Evolutionary conservation across 2,329 filamentous ascomycete genomes (phyloP), one percentile per base, ranked within the genome.

Genomic region (Mycosphaerella arachidis): DNA sequence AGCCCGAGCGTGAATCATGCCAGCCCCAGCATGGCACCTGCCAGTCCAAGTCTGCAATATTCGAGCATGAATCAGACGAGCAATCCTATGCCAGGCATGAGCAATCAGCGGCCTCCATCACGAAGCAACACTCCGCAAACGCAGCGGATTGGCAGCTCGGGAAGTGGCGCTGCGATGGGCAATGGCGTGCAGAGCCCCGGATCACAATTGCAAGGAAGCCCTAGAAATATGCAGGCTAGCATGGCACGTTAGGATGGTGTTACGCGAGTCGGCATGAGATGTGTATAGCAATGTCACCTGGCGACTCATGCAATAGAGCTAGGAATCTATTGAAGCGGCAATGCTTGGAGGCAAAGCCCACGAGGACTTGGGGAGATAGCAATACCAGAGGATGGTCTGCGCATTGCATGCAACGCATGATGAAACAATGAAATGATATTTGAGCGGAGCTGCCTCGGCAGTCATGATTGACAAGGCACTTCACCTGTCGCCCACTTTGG

Each of bases 51-150:
- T 27, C 48, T 62, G 63, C 64, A 65, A 43, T 65, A 66, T 55
- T 53, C 65, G 9, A 69, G 62, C 51, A 62, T 64, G 62, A 60
- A 58, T 33, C 59, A 58, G 18, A 62, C 64, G 58, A 54, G 53
- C 37, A 56, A 27, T 31, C 56, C 52, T 12, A 55, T 51, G 30
- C 43, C 43, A 13, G 58, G 56, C 31, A 58, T 59, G 48, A 57
- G 57, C 48, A 63, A 40, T 37, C 58, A 65, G 48, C 53, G 67
- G 20, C 66, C 67, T 16, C 63, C 70, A 16, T 71, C 67, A 33
- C 59, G 71, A 18, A 70, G 66, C n/a, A 67, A 67, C 9, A 72
- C 70, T 13, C 72, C 70, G 9, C 70, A 70, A 52, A 70, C 72
- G 68, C 66, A 70, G 55, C 61, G 71, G 13, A 55, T 73, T 45